Evolutionary conservation across 371 early-diverging fungal genomes (phyloP), one percentile per base, ranked within the genome.

Genomic region (Globomyces sp.): DNA sequence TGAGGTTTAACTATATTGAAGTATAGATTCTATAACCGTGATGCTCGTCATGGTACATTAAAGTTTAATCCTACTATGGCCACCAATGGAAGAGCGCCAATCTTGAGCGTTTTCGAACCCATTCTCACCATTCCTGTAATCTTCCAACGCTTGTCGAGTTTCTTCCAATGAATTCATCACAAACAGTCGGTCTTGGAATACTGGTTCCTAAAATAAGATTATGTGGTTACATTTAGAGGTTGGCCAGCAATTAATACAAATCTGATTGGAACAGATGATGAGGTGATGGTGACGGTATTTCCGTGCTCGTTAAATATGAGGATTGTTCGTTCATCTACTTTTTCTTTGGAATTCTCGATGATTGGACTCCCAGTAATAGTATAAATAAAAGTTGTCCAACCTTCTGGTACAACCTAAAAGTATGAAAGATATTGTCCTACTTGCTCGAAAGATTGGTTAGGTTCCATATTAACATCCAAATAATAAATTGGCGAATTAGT

Each of bases 401-500:
- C 73, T 45, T 70, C 75, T 13, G 89, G 89, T 34, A 91, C 82
- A 0, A 63, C 37, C 65, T 67, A 50, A 6, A n/a, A 24, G 24
- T 24, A 24, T 24, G 24, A 24, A 24, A 24, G 24, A 24, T 24
- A 24, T 24, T 24, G 24, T 24, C 24, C 24, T 0, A 63, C 34
- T 66, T 64, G 48, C 9, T 45, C n/a, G 41, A 37, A 63, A 10
- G 50, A 24, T 10, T 45, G 52, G 44, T 81, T 76, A 55, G 78
- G 77, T 57, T 65, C 66, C 76, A 92, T 64, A 64, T 78, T 78
- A 51, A 89, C 77, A 68, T 91, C 90, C 58, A 91, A 76, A 70
- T 86, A 90, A 82, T 85, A 81, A 39, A 88, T 87, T 2, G 90
- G 92, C 4, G 86, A 87, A 24, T 81, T 71, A 1, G 90, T 90